These are phyloP conservation scores for Neoarthrinium moseri DNA, from an alignment of 2,329 filamentous ascomycete genomes.

Conservation along the genomic window DNA sequence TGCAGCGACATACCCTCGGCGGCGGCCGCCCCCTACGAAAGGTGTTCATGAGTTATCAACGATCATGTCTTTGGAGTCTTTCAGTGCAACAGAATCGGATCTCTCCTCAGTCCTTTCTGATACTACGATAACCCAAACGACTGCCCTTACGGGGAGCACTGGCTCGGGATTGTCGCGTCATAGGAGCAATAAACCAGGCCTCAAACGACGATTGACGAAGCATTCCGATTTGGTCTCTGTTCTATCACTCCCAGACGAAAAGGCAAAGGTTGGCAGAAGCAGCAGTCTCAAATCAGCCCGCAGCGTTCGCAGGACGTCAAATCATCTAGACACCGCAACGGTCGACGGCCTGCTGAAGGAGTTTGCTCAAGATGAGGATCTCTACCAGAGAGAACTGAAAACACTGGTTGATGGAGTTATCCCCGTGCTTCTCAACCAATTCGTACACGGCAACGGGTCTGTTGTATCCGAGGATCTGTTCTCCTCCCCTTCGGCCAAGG, in stretches of 20 bases:
- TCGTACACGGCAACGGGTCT: constrained; percentile 69
- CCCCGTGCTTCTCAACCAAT: constrained; percentile 83
- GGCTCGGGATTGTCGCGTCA: constrained; percentile 39
- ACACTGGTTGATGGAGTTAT: constrained; percentile 94
- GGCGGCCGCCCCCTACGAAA: constrained; percentile 51
- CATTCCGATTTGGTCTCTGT: constrained; percentile 95
- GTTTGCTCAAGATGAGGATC: constrained; percentile 77
- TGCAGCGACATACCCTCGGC: constrained; percentile 19
- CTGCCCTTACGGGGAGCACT: constrained; percentile 45
- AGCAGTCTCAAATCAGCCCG: constrained; percentile 73
- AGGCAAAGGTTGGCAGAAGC: constrained; percentile 54
- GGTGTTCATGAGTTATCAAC: constrained; percentile 57
- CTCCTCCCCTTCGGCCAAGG: constrained; percentile 49
- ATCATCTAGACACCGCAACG: constrained; percentile 64
- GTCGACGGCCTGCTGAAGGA: constrained; percentile 76
- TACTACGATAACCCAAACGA: constrained; percentile 53
- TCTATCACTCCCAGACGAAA: constrained; percentile 68
- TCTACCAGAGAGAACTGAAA: constrained; percentile 87
- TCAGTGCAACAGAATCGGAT: constrained; percentile 46
- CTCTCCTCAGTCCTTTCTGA: constrained; percentile 48
- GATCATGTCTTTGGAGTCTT: constrained; percentile 52
- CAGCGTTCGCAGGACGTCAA: constrained; percentile 74
- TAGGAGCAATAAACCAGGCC: constrained; percentile 48
- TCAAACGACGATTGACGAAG: constrained; percentile 79
- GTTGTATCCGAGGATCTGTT: constrained; percentile 65